Conservation (phyloP, 2,329 filamentous ascomycete species). For the Anthostomella pinea region DNA sequence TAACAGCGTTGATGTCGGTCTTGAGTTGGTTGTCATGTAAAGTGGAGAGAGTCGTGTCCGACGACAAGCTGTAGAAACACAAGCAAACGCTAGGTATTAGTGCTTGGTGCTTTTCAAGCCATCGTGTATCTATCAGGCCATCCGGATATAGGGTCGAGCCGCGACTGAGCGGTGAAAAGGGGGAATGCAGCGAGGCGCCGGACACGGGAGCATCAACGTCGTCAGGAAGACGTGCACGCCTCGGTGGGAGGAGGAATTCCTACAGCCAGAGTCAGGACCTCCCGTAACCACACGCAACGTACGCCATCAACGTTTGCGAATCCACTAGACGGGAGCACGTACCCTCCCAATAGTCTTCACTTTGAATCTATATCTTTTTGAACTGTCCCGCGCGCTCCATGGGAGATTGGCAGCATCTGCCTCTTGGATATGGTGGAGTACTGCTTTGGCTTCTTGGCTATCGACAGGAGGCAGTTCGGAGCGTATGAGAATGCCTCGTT, state of each 20-base stretch:
- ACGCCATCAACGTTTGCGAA: too few species aligned
- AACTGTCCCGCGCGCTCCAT: slow-evolving; percentile 61
- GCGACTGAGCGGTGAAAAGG: slow-evolving; percentile 85
- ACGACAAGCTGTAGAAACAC: slow-evolving; percentile 75
- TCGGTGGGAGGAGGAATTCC: slow-evolving; percentile 56
- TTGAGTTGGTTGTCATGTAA: slow-evolving; percentile 86
- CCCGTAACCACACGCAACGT: too few species aligned
- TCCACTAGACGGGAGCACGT: too few species aligned
- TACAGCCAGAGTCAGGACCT: too few species aligned
- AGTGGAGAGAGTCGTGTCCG: slow-evolving; percentile 69
- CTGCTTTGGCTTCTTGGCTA: slow-evolving; percentile 59
- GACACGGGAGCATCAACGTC: slow-evolving; percentile 47
- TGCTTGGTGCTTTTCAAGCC: slow-evolving; percentile 87
- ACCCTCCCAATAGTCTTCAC: slow-evolving; percentile 79
- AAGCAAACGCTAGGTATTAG: slow-evolving; percentile 77
- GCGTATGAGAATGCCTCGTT: slow-evolving; percentile 59
- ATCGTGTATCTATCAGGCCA: slow-evolving; percentile 76
- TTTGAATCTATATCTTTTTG: slow-evolving; percentile 58
- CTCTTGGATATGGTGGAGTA: slow-evolving; percentile 64
- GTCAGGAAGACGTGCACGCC: slow-evolving; percentile 53
- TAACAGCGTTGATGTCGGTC: slow-evolving; percentile 77
- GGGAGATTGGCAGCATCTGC: slow-evolving; percentile 62
- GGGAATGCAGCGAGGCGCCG: slow-evolving; percentile 72
- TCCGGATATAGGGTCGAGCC: slow-evolving; percentile 83
- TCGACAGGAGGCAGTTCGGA: slow-evolving; percentile 70